Percentiles rank a stretch among this genome's conserved stretches.
These are phyloP conservation scores for Tetracentron sinense DNA, from an alignment of 164 flowering plant genomes.

Conservation along the genomic window DNA sequence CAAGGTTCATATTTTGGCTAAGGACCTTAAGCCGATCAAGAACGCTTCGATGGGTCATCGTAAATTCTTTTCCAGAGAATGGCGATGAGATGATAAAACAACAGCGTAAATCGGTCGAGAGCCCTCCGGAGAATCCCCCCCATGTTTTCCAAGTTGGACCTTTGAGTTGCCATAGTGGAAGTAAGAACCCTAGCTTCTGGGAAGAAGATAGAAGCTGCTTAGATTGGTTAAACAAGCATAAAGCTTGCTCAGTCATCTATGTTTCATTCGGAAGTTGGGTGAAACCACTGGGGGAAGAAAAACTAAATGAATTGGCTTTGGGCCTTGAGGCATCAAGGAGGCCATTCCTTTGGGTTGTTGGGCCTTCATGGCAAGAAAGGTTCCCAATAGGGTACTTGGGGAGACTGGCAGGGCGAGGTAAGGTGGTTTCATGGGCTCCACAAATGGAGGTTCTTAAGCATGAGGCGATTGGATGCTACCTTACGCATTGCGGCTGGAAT, in stretches of 20 bases:
- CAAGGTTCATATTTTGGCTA: conserved; percentile 68
- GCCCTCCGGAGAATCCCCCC: conserved; percentile 10
- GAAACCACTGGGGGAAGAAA: conserved; percentile 48
- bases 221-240: conserved; percentile 57
- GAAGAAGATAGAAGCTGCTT: conserved; percentile 68
- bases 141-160: conserved; percentile 42
- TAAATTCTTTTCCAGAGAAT: conserved; percentile 53
- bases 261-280: conserved; percentile 89
- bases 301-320: conserved; percentile 40
- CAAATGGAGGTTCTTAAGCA: conserved; percentile 58
- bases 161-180: conserved; percentile 20
- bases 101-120: background rate
- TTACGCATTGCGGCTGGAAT: conserved; percentile 92
- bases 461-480: conserved; percentile 52
- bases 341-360: conserved; percentile 73
- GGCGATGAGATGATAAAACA: background rate
- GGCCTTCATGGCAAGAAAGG: conserved; percentile 44
- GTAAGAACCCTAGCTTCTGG: conserved; percentile 48
- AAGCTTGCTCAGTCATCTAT: conserved; percentile 46
- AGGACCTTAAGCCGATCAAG: conserved; percentile 43
- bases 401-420: conserved; percentile 37
- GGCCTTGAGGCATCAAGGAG: conserved; percentile 40
- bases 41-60: conserved; percentile 44
- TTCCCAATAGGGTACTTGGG: conserved; percentile 44
- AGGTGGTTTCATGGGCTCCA: conserved; percentile 76